Evolutionary conservation across 78 protist genomes (phyloP).

Genomic region (Speleostelium caveatum): DNA sequence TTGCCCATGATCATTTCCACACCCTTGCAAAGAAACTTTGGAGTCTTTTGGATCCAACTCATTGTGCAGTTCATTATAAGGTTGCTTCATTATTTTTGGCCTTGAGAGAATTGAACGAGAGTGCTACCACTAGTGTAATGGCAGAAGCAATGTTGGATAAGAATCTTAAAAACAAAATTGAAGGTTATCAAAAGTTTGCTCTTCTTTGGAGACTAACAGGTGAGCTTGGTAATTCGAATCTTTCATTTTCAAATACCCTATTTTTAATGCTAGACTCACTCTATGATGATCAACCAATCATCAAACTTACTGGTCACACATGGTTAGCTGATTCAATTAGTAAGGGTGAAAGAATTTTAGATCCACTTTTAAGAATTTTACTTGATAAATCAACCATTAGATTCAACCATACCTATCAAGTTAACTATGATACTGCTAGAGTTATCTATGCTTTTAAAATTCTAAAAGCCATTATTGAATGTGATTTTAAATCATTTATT

Average conservation of each 20-base stretch:
- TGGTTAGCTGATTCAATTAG: constrained; percentile 76
- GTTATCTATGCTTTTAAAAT: constrained; percentile 75
- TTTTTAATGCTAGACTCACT: constrained; percentile 78
- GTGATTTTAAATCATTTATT: constrained; percentile 75
- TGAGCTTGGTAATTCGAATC: constrained; percentile 51
- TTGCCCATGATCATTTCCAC: constrained; percentile 24
- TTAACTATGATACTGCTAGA: constrained; percentile 55
- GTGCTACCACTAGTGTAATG: constrained; percentile 18
- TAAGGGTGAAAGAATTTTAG: constrained; percentile 73
- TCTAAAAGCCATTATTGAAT: constrained; percentile 54
- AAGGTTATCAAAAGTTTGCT: constrained; percentile 77
- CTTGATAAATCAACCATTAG: constrained; percentile 60
- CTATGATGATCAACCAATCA: constrained; percentile 74
- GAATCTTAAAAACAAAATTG: constrained; percentile 20
- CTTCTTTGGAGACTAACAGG: constrained; percentile 73
- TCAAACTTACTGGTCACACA: constrained; percentile 73
- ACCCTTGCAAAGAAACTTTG: constrained; percentile 60
- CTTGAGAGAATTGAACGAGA: constrained; percentile 47
- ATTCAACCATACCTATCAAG: constrained; percentile 50
- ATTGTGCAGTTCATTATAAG: constrained; percentile 56
- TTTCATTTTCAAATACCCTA: constrained; percentile 65
- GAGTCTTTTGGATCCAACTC: constrained; percentile 50
- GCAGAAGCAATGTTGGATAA: constrained; percentile 73
- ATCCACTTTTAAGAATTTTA: constrained; percentile 63
- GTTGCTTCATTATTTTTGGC: constrained; percentile 36